Conservation (phyloP, 2,329 filamentous ascomycete genomes). For the Penicillium verrucosum region DNA sequence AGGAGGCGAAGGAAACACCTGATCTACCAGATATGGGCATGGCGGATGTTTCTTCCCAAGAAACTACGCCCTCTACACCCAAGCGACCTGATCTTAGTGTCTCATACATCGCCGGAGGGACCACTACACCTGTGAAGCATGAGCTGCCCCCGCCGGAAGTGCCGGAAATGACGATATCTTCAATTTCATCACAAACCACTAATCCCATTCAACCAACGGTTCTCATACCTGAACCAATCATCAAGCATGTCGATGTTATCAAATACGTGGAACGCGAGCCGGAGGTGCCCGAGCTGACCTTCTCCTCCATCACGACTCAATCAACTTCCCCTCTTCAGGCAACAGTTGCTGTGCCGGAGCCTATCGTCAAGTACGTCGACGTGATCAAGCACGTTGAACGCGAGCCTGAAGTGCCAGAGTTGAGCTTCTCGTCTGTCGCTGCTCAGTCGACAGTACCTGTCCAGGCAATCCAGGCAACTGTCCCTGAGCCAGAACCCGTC, state of each 20-base stretch:
- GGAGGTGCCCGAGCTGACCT: slow-evolving; percentile 20
- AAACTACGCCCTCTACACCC: slow-evolving; percentile 43
- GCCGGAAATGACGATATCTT: slow-evolving; percentile 32
- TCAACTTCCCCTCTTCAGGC: slow-evolving; percentile 21
- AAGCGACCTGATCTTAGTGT: slow-evolving; percentile 35
- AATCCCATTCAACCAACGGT: slow-evolving; percentile 17
- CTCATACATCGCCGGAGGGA: slow-evolving; percentile 31
- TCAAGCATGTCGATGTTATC: slow-evolving; percentile 9
- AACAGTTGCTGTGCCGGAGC: slow-evolving; percentile 23
- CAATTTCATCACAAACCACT: slow-evolving; percentile 33
- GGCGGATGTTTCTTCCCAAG: slow-evolving; percentile 34
- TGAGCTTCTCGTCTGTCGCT: slow-evolving; percentile 34
- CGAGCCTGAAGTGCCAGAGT: slow-evolving; percentile 16
- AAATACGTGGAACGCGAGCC: slow-evolving; percentile 13
- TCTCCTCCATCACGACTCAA: slow-evolving; percentile 31
- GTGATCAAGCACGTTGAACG: slow-evolving; percentile 6
- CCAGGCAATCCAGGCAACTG: background rate
- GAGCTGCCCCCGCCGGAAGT: slow-evolving; percentile 14
- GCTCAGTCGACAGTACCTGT: slow-evolving; percentile 30
- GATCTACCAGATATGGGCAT: slow-evolving; percentile 28
- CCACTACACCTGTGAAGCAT: slow-evolving; percentile 30
- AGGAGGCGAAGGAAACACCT: slow-evolving; percentile 17
- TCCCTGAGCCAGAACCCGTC: slow-evolving; percentile 17
- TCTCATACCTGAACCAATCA: slow-evolving; percentile 12
- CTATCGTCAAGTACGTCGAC: slow-evolving; percentile 14